Base-by-base conservation (phyloP, 768 basidiomycete species). In the Roridomyces roridus region DNA sequence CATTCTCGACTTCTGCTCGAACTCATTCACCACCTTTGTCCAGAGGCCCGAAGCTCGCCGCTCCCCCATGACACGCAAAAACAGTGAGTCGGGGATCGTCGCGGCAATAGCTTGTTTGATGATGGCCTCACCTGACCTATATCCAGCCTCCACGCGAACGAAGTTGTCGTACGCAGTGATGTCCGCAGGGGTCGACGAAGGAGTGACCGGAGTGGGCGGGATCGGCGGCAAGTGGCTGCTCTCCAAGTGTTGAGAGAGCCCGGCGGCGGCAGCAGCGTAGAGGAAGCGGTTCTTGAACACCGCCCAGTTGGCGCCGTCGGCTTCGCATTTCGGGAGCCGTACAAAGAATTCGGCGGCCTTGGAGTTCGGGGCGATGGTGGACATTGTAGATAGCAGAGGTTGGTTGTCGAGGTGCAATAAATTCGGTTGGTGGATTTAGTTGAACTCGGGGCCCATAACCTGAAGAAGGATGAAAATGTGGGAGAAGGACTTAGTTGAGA, bases 61-160 rank as follows among this genome's bases (percentile, higher is more conserved):
- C 11, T 29, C n/a, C 2, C 17, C n/a, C 10, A 48, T 53, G 7
- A 70, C 48, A 26, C 56, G 55, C 25, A 69, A 53, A 36, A 67
- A 60, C 11, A 67, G 34, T 4, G 51, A 48, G 36, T 67, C 62
- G 14, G 57, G 54, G 31, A 68, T 64, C 8, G 46, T 64, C 21
- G 48, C 55, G 21, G 57, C 59, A 23, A 69, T 55, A 2, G 58
- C 55, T 14, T 65, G 59, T 37, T 60, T 64, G 9, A 60, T 35
- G 17, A 47, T 55, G 26, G 52, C 64, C 46, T 68, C 59, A 23
- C 59, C 55, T 17, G 59, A 44, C 7, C 41, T 18, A 40, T 51
- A 68, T 10, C 25, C 26, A 2, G 49, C 51, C 3, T 59, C 18
- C 23, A 53, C 43, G 6, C 46, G 36, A 3, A 56, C 42, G 23